Base-by-base conservation (phyloP, 371 early-diverging fungal genomes). In the Mucor saturninus region DNA sequence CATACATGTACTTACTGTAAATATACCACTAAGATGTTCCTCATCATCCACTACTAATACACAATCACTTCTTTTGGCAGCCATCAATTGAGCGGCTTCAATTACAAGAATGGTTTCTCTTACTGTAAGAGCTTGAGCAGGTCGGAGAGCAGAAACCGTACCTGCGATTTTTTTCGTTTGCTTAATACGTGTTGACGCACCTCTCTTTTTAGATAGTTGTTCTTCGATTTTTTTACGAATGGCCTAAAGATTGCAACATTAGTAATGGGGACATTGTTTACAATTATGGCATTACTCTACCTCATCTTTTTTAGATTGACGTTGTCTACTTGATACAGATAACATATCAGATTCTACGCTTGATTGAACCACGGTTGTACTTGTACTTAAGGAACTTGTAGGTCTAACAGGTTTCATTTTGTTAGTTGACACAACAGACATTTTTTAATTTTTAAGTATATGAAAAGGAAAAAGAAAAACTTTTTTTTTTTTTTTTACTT, bases 71-170 rank as follows among this genome's bases (percentile, higher is more conserved):
- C 97, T 83, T 81, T 95, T 97, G 40, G 98, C 98, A 40, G 99
- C 97, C 99, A 98, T 98, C 54, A 96, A 83, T 80, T 95, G 97
- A 31, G 98, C 93, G 0, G 96, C 99, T 70, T 97, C 96, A 51
- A 93, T 89, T 51, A 97, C 94, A 43, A 92, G 79, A 53, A 95
- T 89, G 30, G 86, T 89, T 62, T 97, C 95, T 54, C 89, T 85
- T 40, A 96, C 92, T n/a, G 96, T 97, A 67, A 98, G 79, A 15
- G 98, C 96, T 38, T 91, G 90, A 1, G 92, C 86, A 31, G 92
- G 97, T 32, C 91, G 86, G 46, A 98, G 85, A n/a, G 96, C 91
- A 15, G 95, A 91, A 30, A 98, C 98, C 0, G 98, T 96, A 43
- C 95, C 92, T 32, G 89, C 80, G 48, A 84, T 84, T n/a, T 79